Percentiles rank a stretch among this genome's conserved stretches.
Conservation (phyloP, 768 basidiomycete species). For the Saitozyma podzolica region DNA sequence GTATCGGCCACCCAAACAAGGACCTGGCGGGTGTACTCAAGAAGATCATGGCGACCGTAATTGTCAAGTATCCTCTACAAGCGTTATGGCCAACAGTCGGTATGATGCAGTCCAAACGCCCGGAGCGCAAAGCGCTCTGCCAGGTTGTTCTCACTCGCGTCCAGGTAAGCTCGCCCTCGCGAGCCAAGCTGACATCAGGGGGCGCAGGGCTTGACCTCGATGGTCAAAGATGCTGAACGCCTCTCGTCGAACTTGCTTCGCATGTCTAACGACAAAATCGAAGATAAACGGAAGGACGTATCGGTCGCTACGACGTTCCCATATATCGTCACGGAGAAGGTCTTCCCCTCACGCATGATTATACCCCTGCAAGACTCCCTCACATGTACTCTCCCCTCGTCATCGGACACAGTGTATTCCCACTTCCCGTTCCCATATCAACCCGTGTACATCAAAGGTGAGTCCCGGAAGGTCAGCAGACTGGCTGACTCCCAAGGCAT, state of each 20-base stretch:
- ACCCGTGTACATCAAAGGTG: slow-evolving; percentile 75
- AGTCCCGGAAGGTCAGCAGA: slow-evolving; percentile 25
- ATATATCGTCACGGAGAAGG: slow-evolving; percentile 58
- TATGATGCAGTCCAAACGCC: slow-evolving; percentile 78
- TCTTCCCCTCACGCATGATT: slow-evolving; percentile 66
- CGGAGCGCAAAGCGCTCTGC: slow-evolving; percentile 64
- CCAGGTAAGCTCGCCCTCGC: slow-evolving; percentile 31
- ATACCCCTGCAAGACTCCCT: slow-evolving; percentile 91
- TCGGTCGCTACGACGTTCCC: slow-evolving; percentile 55
- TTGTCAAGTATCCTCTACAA: slow-evolving; percentile 84
- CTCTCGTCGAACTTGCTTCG: slow-evolving; percentile 34
- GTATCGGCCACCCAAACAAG: slow-evolving; percentile 73
- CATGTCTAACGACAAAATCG: slow-evolving; percentile 38
- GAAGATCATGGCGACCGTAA: slow-evolving; percentile 68
- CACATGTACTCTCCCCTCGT: slow-evolving; percentile 80
- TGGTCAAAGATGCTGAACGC: slow-evolving; percentile 26
- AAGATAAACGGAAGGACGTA: slow-evolving; percentile 35
- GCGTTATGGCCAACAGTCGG: slow-evolving; percentile 89
- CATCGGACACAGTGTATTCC: slow-evolving; percentile 59
- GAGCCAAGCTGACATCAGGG: neutral
- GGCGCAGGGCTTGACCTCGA: neutral
- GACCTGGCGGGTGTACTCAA: slow-evolving; percentile 65
- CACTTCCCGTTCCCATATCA: slow-evolving; percentile 78
- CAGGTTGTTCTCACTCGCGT: slow-evolving; percentile 46
- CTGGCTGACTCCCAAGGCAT: slow-evolving; percentile 60